A percentile compares a stretch with the other conserved stretches of the same genome.
Conservation (phyloP, 345 rosid species). For the Hibiscus trionum region DNA sequence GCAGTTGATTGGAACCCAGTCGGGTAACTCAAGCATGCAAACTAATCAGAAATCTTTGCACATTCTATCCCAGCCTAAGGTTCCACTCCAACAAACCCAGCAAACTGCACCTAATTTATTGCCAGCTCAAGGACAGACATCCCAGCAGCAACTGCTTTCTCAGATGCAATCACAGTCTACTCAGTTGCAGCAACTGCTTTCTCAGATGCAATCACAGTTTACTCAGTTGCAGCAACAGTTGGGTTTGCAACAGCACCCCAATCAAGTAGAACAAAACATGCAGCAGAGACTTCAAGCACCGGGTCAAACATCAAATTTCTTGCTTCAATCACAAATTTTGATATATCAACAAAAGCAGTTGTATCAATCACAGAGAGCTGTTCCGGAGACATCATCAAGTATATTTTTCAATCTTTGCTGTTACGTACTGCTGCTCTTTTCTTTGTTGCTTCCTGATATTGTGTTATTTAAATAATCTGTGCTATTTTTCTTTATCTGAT, state of each 20-base stretch:
- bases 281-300: not conserved
- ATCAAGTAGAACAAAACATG: not conserved
- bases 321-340: conserved; percentile 35
- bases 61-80: conserved; percentile 64
- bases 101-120: conserved; percentile 51
- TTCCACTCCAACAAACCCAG: conserved; percentile 50
- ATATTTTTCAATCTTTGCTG: not conserved
- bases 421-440: not conserved
- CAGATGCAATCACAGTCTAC: too few relatives aligned
- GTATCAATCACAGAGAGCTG: conserved; percentile 28
- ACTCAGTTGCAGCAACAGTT: not conserved
- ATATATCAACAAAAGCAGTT: conserved; percentile 60
- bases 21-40: conserved; percentile 70
- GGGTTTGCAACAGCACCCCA: not conserved
- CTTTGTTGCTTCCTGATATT: not conserved
- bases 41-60: conserved; percentile 54
- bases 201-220: not conserved
- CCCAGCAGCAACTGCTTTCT: conserved; percentile 35
- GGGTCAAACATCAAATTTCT: conserved; percentile 26
- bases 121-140: conserved; percentile 55
- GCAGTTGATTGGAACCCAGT: conserved; percentile 61
- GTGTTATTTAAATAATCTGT: not conserved
- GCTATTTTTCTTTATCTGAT: not conserved
- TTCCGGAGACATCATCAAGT: not conserved
- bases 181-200: conserved; percentile 36